Percentiles rank a stretch among this genome's conserved stretches.
Conservation (phyloP, 345 rosid genomes). For the Brassica napus region Da-Ae NC_063437.1:18641001-18641500, state of each 20-base stretch:
- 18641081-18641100: background rate
- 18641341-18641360: conserved; percentile 87
- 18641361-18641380: conserved; percentile 82
- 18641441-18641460: conserved; percentile 93
- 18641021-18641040: background rate
- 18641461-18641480: conserved; percentile 33
- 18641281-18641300: background rate
- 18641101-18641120: conserved; percentile 15
- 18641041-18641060: conserved; percentile 8
- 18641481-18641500: background rate
- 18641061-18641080: conserved; percentile 8
- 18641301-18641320: background rate
- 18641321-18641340: conserved; percentile 86
- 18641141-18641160: conserved; percentile 12
- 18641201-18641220: too few relatives aligned
- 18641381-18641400: conserved; percentile 64
- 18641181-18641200: too few relatives aligned
- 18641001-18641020: conserved; percentile 18
- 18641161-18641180: conserved; percentile 6
- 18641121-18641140: conserved; percentile 6
- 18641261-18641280: conserved; percentile 2
- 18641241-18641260: background rate
- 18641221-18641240: too few relatives aligned
- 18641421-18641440: conserved; percentile 97
- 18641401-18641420: conserved; percentile 64